Evolutionary conservation across 495 filamentous ascomycete genomes (phyloP).

Genomic region (Tuber brumale): DNA sequence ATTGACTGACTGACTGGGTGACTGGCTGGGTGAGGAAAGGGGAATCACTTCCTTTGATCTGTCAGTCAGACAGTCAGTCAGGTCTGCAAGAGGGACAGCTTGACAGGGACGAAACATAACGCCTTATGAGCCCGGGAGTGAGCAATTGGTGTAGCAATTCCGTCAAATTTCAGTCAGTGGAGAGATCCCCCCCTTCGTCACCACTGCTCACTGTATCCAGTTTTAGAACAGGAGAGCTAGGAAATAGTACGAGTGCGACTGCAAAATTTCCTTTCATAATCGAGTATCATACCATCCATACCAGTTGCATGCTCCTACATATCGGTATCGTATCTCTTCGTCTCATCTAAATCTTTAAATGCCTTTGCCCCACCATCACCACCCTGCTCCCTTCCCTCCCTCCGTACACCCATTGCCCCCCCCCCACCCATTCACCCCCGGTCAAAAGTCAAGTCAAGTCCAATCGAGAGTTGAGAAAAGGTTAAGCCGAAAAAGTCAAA

Average conservation of each 20-base stretch:
- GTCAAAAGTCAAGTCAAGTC: neutral
- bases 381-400: neutral
- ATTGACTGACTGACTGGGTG: neutral
- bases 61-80: neutral
- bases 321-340: neutral
- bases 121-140: neutral
- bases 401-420: neutral
- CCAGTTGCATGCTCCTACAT: neutral
- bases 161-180: neutral
- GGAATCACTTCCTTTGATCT: neutral
- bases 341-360: conserved; percentile 1
- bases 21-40: neutral
- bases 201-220: neutral
- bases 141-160: neutral
- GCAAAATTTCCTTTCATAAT: neutral
- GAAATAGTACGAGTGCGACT: neutral
- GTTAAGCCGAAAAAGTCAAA: neutral
- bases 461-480: neutral
- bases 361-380: neutral
- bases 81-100: neutral
- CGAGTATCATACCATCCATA: neutral
- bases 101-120: neutral
- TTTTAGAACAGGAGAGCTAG: neutral
- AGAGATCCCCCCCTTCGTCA: neutral
- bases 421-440: neutral